Evolutionary conservation across 352 stramenopile species (phyloP).

Genomic region (Chrysophaeum taylorii): DNA sequence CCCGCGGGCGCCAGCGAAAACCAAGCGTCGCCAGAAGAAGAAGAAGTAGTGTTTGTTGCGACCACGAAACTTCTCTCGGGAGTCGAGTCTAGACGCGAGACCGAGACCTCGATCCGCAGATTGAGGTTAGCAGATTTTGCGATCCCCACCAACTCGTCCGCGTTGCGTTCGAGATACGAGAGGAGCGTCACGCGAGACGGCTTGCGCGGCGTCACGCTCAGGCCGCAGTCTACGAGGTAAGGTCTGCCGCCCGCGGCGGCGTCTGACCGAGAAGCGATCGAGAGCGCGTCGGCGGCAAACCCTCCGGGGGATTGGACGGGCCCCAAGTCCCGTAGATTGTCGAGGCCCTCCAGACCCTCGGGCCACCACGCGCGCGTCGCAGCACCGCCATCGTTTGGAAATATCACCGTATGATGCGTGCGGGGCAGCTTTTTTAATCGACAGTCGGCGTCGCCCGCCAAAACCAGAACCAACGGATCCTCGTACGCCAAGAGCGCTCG

Average conservation of each 20-base stretch:
- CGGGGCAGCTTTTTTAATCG: neutral
- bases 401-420: neutral
- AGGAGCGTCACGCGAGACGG: neutral
- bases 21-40: too few species aligned
- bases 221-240: neutral
- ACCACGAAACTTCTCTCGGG: too few species aligned
- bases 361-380: neutral
- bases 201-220: neutral
- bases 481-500: neutral
- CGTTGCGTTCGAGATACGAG: too few species aligned
- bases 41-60: too few species aligned
- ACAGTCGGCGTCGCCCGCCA: neutral
- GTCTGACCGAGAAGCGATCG: too few species aligned
- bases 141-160: too few species aligned
- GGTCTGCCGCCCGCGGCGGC: neutral
- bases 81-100: too few species aligned
- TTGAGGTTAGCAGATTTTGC: too few species aligned
- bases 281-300: neutral
- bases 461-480: neutral
- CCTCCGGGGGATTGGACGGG: neutral
- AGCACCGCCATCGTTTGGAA: neutral
- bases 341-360: slow-evolving; percentile 3
- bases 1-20: neutral
- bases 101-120: too few species aligned
- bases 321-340: neutral